phyloP scores from a whole-genome alignment of 1,139 yeast genomes.

The Diutina rugosa region DNA sequence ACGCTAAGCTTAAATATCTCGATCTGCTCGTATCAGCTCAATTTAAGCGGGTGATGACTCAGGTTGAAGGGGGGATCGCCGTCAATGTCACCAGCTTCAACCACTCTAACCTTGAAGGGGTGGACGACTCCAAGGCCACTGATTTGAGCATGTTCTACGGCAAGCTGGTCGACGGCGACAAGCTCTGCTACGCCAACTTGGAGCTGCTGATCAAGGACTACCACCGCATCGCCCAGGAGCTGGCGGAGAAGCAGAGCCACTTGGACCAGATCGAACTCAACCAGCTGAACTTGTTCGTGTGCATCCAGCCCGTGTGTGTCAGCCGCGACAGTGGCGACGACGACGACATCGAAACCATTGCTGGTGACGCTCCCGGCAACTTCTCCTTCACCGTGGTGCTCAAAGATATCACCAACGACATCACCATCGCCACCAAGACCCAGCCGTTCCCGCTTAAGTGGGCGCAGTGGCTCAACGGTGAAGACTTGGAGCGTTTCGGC shows the following conservation, averaged over 20 bases:
- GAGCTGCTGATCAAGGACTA: conserved; percentile 54
- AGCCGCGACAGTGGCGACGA: conserved; percentile 10
- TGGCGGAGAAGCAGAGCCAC: conserved; percentile 10
- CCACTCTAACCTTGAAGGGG: conserved; percentile 19
- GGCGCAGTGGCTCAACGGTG: conserved; percentile 73
- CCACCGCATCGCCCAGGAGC: conserved; percentile 11
- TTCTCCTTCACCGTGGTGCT: conserved; percentile 58
- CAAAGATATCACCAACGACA: conserved; percentile 66
- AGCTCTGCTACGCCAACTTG: conserved; percentile 75
- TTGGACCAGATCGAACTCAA: conserved; percentile 14
- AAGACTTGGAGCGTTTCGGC: conserved; percentile 14
- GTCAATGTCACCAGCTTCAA: conserved; percentile 41
- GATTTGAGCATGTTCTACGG: conserved; percentile 68
- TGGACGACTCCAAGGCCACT: conserved; percentile 7
- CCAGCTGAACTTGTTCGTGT: conserved; percentile 59
- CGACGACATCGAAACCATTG: conserved; percentile 29
- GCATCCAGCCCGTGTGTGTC: conserved; percentile 50
- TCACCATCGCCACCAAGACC: conserved; percentile 62
- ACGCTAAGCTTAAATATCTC: conserved; percentile 55
- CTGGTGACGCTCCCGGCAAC: conserved; percentile 20
- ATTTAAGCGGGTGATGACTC: conserved; percentile 75
- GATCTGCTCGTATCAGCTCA: conserved; percentile 53
- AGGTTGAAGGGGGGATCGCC: conserved; percentile 81
- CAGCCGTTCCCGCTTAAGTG: conserved; percentile 86
- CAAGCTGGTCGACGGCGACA: conserved; percentile 74